Evolutionary conservation across 2,329 filamentous ascomycete genomes (phyloP).

Genomic region (Fusarium tuaranense): DNA sequence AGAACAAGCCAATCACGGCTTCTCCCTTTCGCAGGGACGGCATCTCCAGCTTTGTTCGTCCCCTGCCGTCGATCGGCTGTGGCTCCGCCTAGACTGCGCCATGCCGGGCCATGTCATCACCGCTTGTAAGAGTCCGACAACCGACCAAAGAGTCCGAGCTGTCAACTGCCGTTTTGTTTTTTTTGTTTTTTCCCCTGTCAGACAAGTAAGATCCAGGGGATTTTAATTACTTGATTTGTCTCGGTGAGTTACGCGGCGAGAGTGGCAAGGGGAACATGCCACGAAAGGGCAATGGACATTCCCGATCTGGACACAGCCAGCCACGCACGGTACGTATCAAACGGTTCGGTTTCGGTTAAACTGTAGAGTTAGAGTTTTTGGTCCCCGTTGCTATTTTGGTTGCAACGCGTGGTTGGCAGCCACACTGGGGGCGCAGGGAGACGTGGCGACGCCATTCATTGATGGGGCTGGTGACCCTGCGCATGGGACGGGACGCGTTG

Average conservation of each 20-base stretch:
- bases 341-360: not conserved
- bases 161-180: not conserved
- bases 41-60: not conserved
- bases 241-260: not conserved
- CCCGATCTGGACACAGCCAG: not conserved
- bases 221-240: not conserved
- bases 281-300: not conserved
- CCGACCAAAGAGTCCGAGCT: too few species aligned
- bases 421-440: slow-evolving; percentile 7
- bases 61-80: slow-evolving; percentile 21
- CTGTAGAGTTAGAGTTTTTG: not conserved
- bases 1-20: not conserved
- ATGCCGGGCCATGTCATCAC: slow-evolving; percentile 31
- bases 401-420: slow-evolving; percentile 9
- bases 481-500: not conserved
- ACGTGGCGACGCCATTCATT: not conserved
- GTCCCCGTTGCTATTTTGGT: slow-evolving; percentile 25
- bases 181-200: not conserved
- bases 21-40: not conserved
- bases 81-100: slow-evolving; percentile 26
- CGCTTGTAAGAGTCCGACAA: not conserved
- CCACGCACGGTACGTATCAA: not conserved
- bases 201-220: not conserved
- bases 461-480: not conserved
- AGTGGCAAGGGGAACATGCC: not conserved